phyloP scores from a whole-genome alignment of 169 alveolate genomes.

The Besnoitia besnoiti region DNA sequence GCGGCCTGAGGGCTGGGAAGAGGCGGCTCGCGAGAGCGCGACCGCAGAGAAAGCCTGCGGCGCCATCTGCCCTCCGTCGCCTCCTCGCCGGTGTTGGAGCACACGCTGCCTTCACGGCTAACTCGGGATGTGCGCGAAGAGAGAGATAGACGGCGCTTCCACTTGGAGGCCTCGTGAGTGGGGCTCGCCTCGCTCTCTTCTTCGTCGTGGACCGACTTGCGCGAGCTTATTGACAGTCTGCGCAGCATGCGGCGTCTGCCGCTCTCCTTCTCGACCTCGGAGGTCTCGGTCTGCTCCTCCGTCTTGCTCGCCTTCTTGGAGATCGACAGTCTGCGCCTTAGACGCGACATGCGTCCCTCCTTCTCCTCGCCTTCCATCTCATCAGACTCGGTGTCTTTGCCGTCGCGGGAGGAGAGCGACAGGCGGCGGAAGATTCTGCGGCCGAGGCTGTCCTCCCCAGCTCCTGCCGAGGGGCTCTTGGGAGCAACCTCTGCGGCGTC shows the following conservation, averaged over 20 bases:
- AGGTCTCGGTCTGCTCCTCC: not conserved
- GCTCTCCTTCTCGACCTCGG: slow-evolving; percentile 19
- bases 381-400: not conserved
- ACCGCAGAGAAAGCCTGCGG: not conserved
- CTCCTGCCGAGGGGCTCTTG: not conserved
- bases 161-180: not conserved
- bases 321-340: not conserved
- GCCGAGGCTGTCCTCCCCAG: not conserved
- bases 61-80: not conserved
- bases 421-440: not conserved
- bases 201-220: not conserved
- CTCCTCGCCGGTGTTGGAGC: not conserved
- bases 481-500: not conserved
- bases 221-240: not conserved
- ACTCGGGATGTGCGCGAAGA: slow-evolving; percentile 20
- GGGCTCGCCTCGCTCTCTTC: not conserved
- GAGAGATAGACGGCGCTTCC: slow-evolving; percentile 1
- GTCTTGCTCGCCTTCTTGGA: not conserved
- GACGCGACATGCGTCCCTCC: slow-evolving; percentile 3
- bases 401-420: slow-evolving; percentile 27
- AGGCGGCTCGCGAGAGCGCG: slow-evolving; percentile 24
- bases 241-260: not conserved
- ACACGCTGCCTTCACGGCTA: slow-evolving; percentile 36
- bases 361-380: slow-evolving; percentile 1
- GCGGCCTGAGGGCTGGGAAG: not conserved